Evolutionary conservation across 2,329 filamentous ascomycete species (phyloP).

Genomic region (Calonectria pteridis): DNA sequence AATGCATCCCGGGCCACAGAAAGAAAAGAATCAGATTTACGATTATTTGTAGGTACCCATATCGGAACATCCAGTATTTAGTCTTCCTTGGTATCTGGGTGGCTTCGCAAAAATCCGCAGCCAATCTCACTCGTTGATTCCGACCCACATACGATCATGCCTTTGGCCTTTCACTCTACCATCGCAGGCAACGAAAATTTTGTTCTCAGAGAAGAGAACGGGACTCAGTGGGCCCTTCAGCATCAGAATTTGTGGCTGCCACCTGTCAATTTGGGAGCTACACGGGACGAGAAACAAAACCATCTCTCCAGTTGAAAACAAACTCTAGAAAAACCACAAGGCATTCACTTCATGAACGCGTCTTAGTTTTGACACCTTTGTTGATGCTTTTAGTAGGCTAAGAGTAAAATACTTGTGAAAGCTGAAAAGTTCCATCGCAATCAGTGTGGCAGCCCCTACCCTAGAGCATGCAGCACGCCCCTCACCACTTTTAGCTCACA

Average conservation of each 20-base stretch:
- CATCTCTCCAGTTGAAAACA: not conserved
- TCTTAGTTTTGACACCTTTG: not conserved
- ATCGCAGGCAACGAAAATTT: not conserved
- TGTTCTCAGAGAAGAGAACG: not conserved
- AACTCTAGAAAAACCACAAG: not conserved
- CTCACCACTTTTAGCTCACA: not conserved
- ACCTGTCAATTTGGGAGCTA: too few species aligned
- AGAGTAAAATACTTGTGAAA: not conserved
- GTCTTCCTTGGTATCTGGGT: not conserved
- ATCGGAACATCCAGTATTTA: not conserved
- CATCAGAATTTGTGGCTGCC: not conserved
- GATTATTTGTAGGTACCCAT: not conserved
- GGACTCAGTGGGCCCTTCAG: not conserved
- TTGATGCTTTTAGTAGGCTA: not conserved
- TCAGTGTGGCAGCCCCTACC: not conserved
- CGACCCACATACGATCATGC: not conserved
- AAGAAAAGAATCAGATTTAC: not conserved
- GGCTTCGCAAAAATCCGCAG: not conserved
- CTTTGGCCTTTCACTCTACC: not conserved
- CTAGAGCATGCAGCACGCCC: not conserved
- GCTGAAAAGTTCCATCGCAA: not conserved
- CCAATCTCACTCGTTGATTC: not conserved
- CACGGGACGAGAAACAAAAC: too few species aligned
- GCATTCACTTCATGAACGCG: not conserved
- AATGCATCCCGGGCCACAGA: not conserved